Evolutionary conservation across 2,329 filamentous ascomycete species (phyloP), one percentile per base, ranked within the genome.

Genomic region (Madurella fahalii): DNA sequence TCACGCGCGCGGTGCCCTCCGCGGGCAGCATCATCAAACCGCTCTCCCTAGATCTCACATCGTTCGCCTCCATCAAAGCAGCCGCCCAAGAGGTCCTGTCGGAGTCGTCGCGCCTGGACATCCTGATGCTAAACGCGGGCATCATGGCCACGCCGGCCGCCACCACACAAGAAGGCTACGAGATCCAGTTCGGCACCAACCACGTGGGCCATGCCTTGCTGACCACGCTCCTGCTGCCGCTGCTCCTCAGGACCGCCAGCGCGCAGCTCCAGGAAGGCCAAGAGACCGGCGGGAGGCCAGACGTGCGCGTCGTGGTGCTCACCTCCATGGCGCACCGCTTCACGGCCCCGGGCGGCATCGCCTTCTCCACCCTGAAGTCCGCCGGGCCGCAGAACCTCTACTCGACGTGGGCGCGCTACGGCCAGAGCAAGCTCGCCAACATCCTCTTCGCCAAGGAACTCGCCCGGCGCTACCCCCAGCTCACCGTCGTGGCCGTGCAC

Each of bases 101-200:
- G 2, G 60, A 69, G 17, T 60, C 59, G 0, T 47, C 54, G 17
- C 64, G 68, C 4, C 66, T 79, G 4, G 75, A 79, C 63, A 71
- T 77, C 47, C 65, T 78, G 4, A 69, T 78, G 48, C 68, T 71
- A 51, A 78, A 78, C 57, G 76, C 74, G 1, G 76, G 76, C 2
- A 69, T 76, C 34, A 74, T 77, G 69, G 69, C 65, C 9, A 51
- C 58, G 7, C 65, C 72, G 2, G 59, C 71, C 0, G 65, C 61
- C 4, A 58, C 69, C 9, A 76, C 74, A 2, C 55, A 60, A 9
- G 72, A 77, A 17, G 75, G 75, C 16, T 78, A 76, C 62, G 77
- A 79, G 61, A 57, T 72, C 15, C 72, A 76, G 52, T 76, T 78
- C 57, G 75, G 71, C 15, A 75, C 71, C 5, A 79, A 79, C 58